Evolutionary conservation across 2,329 filamentous ascomycete species (phyloP), one percentile per base, ranked within the genome.

Genomic region (Monilinia aucupariae): DNA sequence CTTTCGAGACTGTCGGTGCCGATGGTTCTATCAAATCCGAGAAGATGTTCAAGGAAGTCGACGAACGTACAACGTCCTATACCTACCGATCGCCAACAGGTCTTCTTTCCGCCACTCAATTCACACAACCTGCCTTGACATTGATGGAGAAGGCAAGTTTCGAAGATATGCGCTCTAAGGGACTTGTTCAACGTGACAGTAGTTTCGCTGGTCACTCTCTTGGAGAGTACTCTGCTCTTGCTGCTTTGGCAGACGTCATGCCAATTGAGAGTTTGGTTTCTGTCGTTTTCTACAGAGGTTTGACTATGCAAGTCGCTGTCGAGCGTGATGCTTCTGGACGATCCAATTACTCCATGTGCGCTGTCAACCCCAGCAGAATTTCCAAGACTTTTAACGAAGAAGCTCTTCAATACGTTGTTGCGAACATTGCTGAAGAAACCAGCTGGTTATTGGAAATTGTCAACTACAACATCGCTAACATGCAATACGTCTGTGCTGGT

Each of bases 61-160:
- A 89, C 72, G 94, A 97, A 78, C 88, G 83, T 74, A 97, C 93
- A 2, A 90, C 90, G 7, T 97, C 90, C 0, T 99, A 99, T 82
- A 99, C 94, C 1, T 99, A 97, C 82, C 86, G 90, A 64, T 99
- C 94, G 15, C 94, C 94, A 1, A 96, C 91, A 3, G 94, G 94
- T 72, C 84, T 99, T 61, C 84, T 99, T 47, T 99, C 94, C 45
- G 94, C 96, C 4, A 99, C 94, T 5, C 94, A 99, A 75, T 99
- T 99, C 81, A 99, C 94, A 0, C 94, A 99, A 78, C 94, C 94
- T 41, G 94, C 94, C 58, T 81, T 99, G 71, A 99, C 94, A 0
- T 84, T 99, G 56, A 99, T 99, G 96, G 94, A 99, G 82, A 99
- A 99, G 85, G 94, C 94, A 64, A 96, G 91, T 72, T 99, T 99